A percentile compares a stretch with the other conserved stretches of the same genome.
phyloP scores from a whole-genome alignment of 2,329 filamentous ascomycete genomes.

The Thermoascus crustaceus region DNA sequence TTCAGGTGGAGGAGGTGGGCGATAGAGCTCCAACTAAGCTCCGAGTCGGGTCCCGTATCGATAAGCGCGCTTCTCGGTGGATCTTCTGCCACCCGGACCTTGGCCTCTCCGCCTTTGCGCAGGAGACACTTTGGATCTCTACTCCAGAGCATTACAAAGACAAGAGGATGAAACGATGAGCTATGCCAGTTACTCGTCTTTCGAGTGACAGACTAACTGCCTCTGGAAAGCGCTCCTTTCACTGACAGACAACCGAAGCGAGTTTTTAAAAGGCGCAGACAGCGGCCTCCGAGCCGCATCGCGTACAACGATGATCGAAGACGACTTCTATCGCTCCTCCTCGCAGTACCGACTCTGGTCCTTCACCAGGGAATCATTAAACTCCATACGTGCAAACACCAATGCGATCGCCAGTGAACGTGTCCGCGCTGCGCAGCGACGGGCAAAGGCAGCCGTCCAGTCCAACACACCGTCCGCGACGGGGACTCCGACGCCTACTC shows the following conservation, averaged over 20 bases:
- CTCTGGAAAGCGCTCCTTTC: too few species aligned
- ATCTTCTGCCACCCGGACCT: too few species aligned
- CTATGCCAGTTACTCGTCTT: neutral
- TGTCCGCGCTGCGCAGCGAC: constrained; percentile 49
- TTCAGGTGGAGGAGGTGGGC: neutral
- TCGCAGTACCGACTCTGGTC: constrained; percentile 92
- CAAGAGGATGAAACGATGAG: neutral
- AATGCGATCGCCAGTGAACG: constrained; percentile 70
- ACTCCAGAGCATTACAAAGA: too few species aligned
- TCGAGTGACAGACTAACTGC: neutral
- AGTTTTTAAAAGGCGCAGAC: neutral
- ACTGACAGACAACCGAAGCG: neutral
- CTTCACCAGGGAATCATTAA: constrained; percentile 66
- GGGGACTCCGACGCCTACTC: constrained; percentile 25
- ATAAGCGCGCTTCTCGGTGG: constrained; percentile 2
- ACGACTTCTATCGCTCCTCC: constrained; percentile 80
- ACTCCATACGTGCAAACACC: constrained; percentile 64
- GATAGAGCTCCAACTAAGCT: neutral
- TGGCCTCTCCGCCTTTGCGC: too few species aligned
- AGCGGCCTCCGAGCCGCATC: neutral
- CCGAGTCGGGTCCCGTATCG: neutral
- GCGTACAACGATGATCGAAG: constrained; percentile 63
- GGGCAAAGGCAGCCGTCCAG: constrained; percentile 31
- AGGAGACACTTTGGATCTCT: constrained; percentile 1
- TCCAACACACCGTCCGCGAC: constrained; percentile 24